Conservation (phyloP, 2,329 filamentous ascomycete genomes). For the Diplodia scrobiculata region DNA sequence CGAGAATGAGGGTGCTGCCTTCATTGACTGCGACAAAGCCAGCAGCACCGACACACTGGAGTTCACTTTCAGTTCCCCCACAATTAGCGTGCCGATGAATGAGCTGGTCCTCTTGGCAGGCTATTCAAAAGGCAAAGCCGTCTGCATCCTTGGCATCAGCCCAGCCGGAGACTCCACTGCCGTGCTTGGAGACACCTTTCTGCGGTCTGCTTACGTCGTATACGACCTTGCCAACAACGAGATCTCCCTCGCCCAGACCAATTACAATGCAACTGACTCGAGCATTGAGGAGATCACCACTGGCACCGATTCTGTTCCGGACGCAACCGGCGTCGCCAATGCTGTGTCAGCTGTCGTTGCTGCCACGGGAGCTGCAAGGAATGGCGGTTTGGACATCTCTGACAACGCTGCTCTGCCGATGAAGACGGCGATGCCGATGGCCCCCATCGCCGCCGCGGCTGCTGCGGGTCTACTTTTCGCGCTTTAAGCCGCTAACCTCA, state of each 20-base stretch:
- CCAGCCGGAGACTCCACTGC: slow-evolving; percentile 52
- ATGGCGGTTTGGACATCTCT: slow-evolving; percentile 38
- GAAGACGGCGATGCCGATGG: slow-evolving; percentile 31
- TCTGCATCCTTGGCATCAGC: slow-evolving; percentile 56
- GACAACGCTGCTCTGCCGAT: slow-evolving; percentile 28
- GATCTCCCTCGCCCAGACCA: slow-evolving; percentile 63
- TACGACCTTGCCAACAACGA: slow-evolving; percentile 63
- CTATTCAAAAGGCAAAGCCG: slow-evolving; percentile 43
- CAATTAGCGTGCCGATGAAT: slow-evolving; percentile 57
- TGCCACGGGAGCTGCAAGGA: slow-evolving; percentile 50
- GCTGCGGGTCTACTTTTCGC: slow-evolving; percentile 28
- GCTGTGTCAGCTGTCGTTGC: slow-evolving; percentile 54
- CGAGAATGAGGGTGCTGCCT: slow-evolving; percentile 48
- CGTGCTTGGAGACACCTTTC: slow-evolving; percentile 64
- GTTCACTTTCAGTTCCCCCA: slow-evolving; percentile 60
- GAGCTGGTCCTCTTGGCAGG: slow-evolving; percentile 60
- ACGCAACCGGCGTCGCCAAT: slow-evolving; percentile 55
- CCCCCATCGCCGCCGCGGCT: slow-evolving; percentile 20
- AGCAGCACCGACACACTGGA: slow-evolving; percentile 55
- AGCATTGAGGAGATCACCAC: slow-evolving; percentile 59
- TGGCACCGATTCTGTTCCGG: slow-evolving; percentile 54
- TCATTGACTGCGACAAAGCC: slow-evolving; percentile 58
- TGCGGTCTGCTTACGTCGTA: slow-evolving; percentile 64
- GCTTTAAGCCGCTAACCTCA: slow-evolving; percentile 8
- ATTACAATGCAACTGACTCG: slow-evolving; percentile 57